Percentiles rank a stretch among this genome's conserved stretches.
Conservation (phyloP, 495 filamentous ascomycete species). For the Talaromyces nanjingensis region DNA sequence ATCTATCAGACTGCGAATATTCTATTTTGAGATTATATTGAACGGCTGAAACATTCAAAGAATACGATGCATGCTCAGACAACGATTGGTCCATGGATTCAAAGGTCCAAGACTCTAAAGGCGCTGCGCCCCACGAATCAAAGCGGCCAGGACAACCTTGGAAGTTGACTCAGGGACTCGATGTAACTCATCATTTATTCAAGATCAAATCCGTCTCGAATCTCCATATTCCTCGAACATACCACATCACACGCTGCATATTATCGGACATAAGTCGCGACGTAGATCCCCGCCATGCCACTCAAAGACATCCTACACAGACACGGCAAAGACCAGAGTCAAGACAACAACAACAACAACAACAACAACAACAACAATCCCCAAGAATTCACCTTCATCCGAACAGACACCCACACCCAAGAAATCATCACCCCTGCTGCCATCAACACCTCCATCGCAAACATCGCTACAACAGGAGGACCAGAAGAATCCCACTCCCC, state of each 20-base stretch:
- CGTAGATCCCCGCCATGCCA: conserved; percentile 47
- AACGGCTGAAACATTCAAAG: background rate
- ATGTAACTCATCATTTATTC: background rate
- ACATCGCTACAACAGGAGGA: background rate
- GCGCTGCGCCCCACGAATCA: conserved; percentile 3
- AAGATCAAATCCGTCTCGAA: background rate
- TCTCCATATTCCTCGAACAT: background rate
- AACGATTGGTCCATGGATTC: conserved; percentile 5
- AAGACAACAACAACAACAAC: conserved; percentile 18
- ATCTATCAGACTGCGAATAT: background rate
- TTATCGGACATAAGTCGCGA: background rate
- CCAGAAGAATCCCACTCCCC: background rate
- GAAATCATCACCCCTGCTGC: conserved; percentile 66
- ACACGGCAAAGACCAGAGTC: conserved; percentile 48
- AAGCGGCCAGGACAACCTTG: background rate
- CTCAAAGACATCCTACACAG: conserved; percentile 69
- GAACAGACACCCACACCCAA: conserved; percentile 72
- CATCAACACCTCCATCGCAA: conserved; percentile 19
- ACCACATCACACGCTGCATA: background rate
- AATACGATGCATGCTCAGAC: background rate
- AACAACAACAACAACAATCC: conserved; percentile 22
- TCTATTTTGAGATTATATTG: too few relatives aligned
- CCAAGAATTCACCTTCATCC: conserved; percentile 76
- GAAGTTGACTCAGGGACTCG: background rate
- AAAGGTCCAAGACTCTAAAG: background rate